phyloP scores from a whole-genome alignment of 202 grass and related monocot genomes.

The Carex sylvatica region DNA sequence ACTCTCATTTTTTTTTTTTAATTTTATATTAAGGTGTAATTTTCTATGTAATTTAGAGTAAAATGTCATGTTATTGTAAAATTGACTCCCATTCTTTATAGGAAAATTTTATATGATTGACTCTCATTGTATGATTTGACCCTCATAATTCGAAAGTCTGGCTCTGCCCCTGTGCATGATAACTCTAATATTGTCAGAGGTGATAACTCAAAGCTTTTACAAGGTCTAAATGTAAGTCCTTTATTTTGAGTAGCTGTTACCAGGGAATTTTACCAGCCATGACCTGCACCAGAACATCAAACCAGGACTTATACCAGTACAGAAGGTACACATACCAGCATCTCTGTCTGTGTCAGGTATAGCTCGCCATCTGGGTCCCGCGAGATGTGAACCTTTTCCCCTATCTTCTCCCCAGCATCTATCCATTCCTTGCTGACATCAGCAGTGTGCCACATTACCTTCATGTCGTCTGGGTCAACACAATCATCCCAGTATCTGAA shows the following conservation, averaged over 20 bases:
- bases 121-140: too few relatives aligned
- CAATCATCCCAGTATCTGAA: slow-evolving; percentile 97
- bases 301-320: neutral
- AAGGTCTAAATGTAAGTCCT: neutral
- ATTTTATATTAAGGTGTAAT: too few relatives aligned
- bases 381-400: slow-evolving; percentile 83
- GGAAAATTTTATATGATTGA: too few relatives aligned
- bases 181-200: neutral
- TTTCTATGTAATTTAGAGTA: too few relatives aligned
- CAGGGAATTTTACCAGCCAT: neutral
- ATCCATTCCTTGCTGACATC: slow-evolving; percentile 83
- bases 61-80: too few relatives aligned
- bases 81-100: too few relatives aligned
- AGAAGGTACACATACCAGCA: slow-evolving; percentile 44
- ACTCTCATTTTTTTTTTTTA: too few relatives aligned
- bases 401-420: slow-evolving; percentile 68
- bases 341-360: slow-evolving; percentile 90
- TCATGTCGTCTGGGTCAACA: slow-evolving; percentile 73
- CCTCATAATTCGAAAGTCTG: too few relatives aligned
- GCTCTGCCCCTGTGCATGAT: too few relatives aligned
- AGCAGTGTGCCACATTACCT: slow-evolving; percentile 71
- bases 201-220: neutral
- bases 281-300: neutral
- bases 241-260: neutral
- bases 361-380: slow-evolving; percentile 81